phyloP scores from a whole-genome alignment of 805 yeast genomes.

The Pachysolen tannophilus region DNA sequence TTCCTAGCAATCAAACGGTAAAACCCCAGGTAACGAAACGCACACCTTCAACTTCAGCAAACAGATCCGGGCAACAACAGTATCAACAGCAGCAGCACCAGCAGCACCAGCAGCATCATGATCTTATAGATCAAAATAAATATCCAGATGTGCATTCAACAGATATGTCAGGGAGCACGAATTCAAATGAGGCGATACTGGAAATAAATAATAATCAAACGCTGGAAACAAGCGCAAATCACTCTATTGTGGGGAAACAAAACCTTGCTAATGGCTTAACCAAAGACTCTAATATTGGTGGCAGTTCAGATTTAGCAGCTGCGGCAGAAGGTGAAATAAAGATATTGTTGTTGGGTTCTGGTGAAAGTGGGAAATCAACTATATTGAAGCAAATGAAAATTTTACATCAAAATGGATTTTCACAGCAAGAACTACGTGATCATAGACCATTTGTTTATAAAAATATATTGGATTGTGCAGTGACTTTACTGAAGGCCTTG shows the following conservation, averaged over 20 bases:
- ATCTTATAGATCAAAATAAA: constrained; percentile 2
- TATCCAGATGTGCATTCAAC: constrained; percentile 3
- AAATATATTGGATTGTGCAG: constrained; percentile 71
- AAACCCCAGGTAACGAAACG: constrained; percentile 4
- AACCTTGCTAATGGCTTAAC: not conserved
- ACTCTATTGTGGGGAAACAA: not conserved
- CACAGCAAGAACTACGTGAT: constrained; percentile 62
- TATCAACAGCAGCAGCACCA: constrained; percentile 2
- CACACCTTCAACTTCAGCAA: constrained; percentile 1
- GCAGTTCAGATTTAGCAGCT: not conserved
- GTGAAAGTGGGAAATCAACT: constrained; percentile 79
- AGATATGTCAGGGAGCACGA: not conserved
- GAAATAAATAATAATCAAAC: not conserved
- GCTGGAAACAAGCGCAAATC: not conserved
- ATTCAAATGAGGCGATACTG: not conserved
- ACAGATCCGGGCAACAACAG: not conserved
- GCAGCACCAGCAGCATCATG: constrained; percentile 1
- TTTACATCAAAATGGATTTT: constrained; percentile 63
- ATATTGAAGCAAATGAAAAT: constrained; percentile 78
- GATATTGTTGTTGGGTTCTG: constrained; percentile 77
- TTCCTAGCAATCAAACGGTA: not conserved
- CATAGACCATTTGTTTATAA: constrained; percentile 74
- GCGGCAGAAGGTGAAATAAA: constrained; percentile 45
- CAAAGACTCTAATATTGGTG: not conserved
- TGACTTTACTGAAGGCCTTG: constrained; percentile 61